Percentiles rank a stretch among this genome's conserved stretches.
These are phyloP conservation scores for Cutaneotrichosporon spelunceum DNA, from an alignment of 1,284 basidiomycete species.

Conservation along the genomic window DNA sequence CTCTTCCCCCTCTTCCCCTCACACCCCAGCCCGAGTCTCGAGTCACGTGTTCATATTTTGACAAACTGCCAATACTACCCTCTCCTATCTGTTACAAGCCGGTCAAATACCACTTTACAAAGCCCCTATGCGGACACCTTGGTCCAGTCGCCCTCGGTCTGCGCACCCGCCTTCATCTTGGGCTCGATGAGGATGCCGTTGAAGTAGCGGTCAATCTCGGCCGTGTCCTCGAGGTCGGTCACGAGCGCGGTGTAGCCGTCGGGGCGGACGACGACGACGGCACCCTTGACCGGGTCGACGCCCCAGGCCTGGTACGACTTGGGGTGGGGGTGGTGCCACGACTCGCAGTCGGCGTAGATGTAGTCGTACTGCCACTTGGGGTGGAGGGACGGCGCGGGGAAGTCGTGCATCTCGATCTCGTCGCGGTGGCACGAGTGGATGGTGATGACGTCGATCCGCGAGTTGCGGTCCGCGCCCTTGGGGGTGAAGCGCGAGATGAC, in stretches of 20 bases:
- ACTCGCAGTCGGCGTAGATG: slow-evolving; percentile 40
- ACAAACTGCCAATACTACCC: neutral
- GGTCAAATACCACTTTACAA: neutral
- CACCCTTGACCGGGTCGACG: slow-evolving; percentile 40
- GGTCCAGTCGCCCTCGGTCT: slow-evolving; percentile 13
- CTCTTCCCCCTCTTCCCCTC: no score
- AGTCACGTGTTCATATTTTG: neutral
- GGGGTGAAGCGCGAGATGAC: slow-evolving; percentile 41
- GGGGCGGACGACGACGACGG: slow-evolving; percentile 45
- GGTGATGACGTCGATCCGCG: slow-evolving; percentile 23
- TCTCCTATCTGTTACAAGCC: neutral
- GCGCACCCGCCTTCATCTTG: slow-evolving; percentile 2
- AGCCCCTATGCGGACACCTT: neutral
- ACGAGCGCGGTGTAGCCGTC: slow-evolving; percentile 36
- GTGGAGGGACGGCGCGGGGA: slow-evolving; percentile 18
- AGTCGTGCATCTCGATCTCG: slow-evolving; percentile 21
- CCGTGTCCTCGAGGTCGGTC: slow-evolving; percentile 22
- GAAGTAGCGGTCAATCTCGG: slow-evolving; percentile 9
- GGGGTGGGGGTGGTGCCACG: slow-evolving; percentile 40
- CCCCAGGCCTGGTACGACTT: slow-evolving; percentile 47
- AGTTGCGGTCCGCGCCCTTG: slow-evolving; percentile 36
- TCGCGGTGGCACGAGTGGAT: slow-evolving; percentile 20
- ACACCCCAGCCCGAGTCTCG: no score
- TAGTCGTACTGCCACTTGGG: slow-evolving; percentile 22
- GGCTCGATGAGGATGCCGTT: slow-evolving; percentile 10